Percentiles rank a stretch among this genome's conserved stretches.
phyloP scores from a whole-genome alignment of 2,329 filamentous ascomycete species.

The Penicillium paneum region DNA sequence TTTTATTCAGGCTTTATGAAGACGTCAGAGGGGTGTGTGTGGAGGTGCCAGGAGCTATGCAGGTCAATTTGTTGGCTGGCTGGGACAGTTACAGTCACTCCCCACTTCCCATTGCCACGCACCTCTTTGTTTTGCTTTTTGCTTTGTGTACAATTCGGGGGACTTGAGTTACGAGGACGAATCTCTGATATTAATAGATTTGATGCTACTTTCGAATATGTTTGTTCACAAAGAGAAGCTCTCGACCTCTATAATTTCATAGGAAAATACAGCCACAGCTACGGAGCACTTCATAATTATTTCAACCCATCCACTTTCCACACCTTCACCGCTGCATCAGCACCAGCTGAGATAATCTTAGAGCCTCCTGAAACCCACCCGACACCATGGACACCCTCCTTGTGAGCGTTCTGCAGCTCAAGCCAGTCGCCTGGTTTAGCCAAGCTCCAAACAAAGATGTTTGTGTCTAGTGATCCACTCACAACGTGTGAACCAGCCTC shows the following conservation, averaged over 20 bases:
- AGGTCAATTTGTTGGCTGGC: slow-evolving; percentile 6
- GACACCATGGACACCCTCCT: slow-evolving; percentile 89
- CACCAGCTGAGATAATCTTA: slow-evolving; percentile 75
- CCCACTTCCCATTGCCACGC: slow-evolving; percentile 8
- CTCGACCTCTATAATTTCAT: neutral
- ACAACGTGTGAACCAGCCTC: slow-evolving; percentile 71
- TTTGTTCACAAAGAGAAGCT: neutral
- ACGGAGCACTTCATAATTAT: slow-evolving; percentile 15
- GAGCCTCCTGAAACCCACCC: slow-evolving; percentile 67
- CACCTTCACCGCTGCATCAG: slow-evolving; percentile 85
- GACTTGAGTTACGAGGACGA: neutral
- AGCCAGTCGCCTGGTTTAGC: slow-evolving; percentile 77
- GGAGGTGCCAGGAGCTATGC: slow-evolving; percentile 8
- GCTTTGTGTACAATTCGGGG: neutral
- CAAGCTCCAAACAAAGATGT: slow-evolving; percentile 89
- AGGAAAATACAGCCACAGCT: neutral
- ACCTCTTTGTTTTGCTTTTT: slow-evolving; percentile 8
- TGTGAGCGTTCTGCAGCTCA: slow-evolving; percentile 84
- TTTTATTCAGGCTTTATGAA: slow-evolving; percentile 1
- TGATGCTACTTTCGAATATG: neutral
- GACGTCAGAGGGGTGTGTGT: slow-evolving; percentile 4
- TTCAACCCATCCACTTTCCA: slow-evolving; percentile 66
- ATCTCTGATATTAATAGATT: neutral
- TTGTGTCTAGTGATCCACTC: slow-evolving; percentile 84
- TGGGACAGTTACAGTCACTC: slow-evolving; percentile 12